phyloP scores from a whole-genome alignment of 1,284 basidiomycete species.

The Puccinia hordei region DNA sequence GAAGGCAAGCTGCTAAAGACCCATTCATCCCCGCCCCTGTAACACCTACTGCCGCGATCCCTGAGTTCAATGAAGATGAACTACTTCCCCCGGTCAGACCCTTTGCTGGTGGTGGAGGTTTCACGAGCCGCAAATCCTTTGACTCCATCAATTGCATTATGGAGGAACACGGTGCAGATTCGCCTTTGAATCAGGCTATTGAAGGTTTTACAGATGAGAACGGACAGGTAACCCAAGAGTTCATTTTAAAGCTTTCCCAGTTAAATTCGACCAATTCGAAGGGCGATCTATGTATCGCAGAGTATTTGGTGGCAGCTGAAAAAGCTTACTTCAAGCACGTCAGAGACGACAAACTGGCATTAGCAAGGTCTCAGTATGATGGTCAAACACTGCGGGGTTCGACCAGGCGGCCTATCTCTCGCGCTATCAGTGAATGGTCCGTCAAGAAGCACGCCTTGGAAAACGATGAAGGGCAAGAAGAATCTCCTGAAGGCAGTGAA shows the following conservation, averaged over 20 bases:
- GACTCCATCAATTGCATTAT: constrained; percentile 85
- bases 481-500: constrained; percentile 3
- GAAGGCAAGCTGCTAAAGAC: constrained; percentile 47
- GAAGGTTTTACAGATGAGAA: constrained; percentile 85
- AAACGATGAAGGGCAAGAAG: constrained; percentile 9
- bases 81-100: constrained; percentile 43
- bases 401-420: constrained; percentile 31
- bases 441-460: neutral
- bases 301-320: constrained; percentile 83
- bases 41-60: neutral
- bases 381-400: neutral
- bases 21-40: constrained; percentile 35
- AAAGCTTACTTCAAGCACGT: constrained; percentile 84
- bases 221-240: constrained; percentile 82
- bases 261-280: constrained; percentile 83
- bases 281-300: constrained; percentile 84
- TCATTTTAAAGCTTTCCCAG: constrained; percentile 77
- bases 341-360: constrained; percentile 73
- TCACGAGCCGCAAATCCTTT: constrained; percentile 63
- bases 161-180: constrained; percentile 77
- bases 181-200: constrained; percentile 86
- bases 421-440: constrained; percentile 37
- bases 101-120: constrained; percentile 15
- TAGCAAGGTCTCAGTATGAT: constrained; percentile 26
- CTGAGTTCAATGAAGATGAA: constrained; percentile 36